These are phyloP conservation scores for Trypanosomatidae sp. DNA, from an alignment of 208 protist genomes.

Conservation along the genomic window DNA sequence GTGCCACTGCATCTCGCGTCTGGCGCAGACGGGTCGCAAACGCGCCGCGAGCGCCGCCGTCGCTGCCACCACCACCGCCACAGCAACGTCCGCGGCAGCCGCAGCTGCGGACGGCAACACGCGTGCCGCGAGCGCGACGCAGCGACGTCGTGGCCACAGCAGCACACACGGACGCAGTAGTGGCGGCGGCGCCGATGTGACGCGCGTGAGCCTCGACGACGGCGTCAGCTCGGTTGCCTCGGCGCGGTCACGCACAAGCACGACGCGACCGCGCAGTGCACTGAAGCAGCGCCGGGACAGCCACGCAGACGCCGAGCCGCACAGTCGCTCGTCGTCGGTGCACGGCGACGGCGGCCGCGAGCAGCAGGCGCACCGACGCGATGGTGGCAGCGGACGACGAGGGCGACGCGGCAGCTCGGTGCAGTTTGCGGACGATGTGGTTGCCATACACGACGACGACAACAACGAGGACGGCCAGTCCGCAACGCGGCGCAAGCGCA, in stretches of 20 bases:
- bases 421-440: conserved; percentile 30
- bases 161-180: too few species aligned
- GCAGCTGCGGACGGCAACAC: too few species aligned
- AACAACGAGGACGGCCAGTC: not conserved
- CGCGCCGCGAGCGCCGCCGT: conserved; percentile 5
- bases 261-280: conserved; percentile 25
- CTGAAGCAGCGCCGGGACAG: conserved; percentile 17
- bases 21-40: conserved; percentile 57
- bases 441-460: not conserved
- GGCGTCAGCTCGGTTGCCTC: conserved; percentile 53
- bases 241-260: conserved; percentile 9
- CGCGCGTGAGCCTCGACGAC: conserved; percentile 51
- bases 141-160: too few species aligned
- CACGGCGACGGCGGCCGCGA: too few species aligned
- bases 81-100: not conserved
- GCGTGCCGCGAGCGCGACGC: too few species aligned
- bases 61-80: not conserved
- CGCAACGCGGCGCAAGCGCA: not conserved
- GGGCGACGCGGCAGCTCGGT: conserved; percentile 45
- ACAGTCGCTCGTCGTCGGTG: too few species aligned
- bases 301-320: too few species aligned
- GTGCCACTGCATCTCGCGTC: conserved; percentile 61
- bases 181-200: not conserved
- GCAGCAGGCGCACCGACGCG: too few species aligned
- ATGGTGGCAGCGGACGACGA: too few species aligned